Base-by-base conservation (phyloP, 73 alveolate species). In the Symbiodinium pilosum region DNA sequence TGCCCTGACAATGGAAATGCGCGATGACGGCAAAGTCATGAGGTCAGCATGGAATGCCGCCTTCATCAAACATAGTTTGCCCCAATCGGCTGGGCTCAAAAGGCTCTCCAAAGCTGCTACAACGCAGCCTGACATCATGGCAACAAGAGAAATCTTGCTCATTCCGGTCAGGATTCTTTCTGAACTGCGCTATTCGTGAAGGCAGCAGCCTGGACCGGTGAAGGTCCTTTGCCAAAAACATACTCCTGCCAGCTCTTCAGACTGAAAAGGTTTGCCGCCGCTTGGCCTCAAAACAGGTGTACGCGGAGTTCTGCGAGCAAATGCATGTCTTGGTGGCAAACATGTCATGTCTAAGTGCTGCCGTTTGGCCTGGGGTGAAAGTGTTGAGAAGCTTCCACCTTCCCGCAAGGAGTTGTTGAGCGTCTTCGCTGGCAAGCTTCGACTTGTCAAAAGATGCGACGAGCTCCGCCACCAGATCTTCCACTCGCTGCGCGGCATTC, bases 151-250 rank as follows among this genome's bases (percentile, higher is more conserved):
- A n/a, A n/a, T n/a, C 59, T 47, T 47, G 59, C 14, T 47, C 14
- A 47, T 47, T 47, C 59, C 14, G 6, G 59, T 47, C 59, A 47
- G 14, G 59, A 14, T 14, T 40, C 97, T 30, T 68, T 47, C 97
- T 91, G 97, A 36, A 91, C 97, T 0, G 97, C 97, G 51, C 77
- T 43, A 54, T 91, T 91, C 26, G 97, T 91, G 77, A 91, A 91
- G 28, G 97, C 97, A 2, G 97, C 97, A 28, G 97, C 97, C 77
- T 91, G 97, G n/a, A 91, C 97, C 0, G 97, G 97, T 4, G 97
- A 91, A 0, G 97, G 97, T 39, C 97, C 97, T 36, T 91, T 91
- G 88, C 97, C 97, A 69, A 91, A 91, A 52, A 91, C 88, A 18
- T 91, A 91, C 83, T 91, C 88, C 97, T 91, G 97, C 97, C 97